Conservation (phyloP, 2,329 filamentous ascomycete genomes). For the Diplodia scrobiculata region DNA sequence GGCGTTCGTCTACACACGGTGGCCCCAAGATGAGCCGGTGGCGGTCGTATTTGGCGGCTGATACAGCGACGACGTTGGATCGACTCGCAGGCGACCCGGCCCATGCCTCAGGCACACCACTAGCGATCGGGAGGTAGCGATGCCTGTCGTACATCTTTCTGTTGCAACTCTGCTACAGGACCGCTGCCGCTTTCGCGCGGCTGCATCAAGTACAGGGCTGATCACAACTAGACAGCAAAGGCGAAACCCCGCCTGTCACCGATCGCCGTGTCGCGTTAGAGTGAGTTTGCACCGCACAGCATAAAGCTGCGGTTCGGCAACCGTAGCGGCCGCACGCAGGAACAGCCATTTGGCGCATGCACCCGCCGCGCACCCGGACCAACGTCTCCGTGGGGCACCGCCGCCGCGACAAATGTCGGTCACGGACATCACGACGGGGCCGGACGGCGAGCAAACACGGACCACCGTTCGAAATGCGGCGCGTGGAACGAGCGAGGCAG, state of each 20-base stretch:
- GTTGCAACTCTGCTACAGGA: constrained; percentile 21
- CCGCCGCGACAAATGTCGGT: constrained; percentile 11
- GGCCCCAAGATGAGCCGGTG: neutral
- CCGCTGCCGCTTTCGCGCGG: neutral
- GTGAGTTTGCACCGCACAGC: constrained; percentile 5
- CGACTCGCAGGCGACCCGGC: neutral
- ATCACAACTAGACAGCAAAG: constrained; percentile 2
- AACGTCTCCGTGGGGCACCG: constrained; percentile 19
- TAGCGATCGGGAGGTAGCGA: neutral
- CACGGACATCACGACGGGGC: neutral
- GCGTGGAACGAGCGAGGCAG: constrained; percentile 14
- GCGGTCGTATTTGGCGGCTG: neutral
- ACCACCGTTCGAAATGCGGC: constrained; percentile 1
- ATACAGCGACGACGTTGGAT: neutral
- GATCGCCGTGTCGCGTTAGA: neutral
- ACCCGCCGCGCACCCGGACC: neutral
- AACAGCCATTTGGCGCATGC: constrained; percentile 10
- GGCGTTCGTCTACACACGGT: neutral
- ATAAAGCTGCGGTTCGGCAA: neutral
- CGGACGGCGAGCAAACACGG: constrained; percentile 5
- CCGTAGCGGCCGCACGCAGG: constrained; percentile 15
- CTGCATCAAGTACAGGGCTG: neutral
- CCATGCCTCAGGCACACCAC: neutral
- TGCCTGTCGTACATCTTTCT: constrained; percentile 16
- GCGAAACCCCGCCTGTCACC: neutral